phyloP scores from a whole-genome alignment of 345 rosid species.

The Arabidopsis arenosa region DNA sequence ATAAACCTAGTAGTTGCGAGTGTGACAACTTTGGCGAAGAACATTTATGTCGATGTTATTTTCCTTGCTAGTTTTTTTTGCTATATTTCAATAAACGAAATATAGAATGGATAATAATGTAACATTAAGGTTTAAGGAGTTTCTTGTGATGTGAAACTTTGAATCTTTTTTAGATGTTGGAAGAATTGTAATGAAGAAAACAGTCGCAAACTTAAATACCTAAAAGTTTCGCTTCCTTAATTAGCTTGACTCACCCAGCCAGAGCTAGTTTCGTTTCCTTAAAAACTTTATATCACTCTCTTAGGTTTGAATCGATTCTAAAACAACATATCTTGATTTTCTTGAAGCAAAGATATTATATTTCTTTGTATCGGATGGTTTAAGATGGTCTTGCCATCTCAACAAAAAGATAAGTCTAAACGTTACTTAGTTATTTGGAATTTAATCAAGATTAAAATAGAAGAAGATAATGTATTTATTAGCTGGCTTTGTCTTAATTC shows the following conservation, averaged over 20 bases:
- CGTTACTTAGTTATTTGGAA: neutral
- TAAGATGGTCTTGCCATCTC: slow-evolving; percentile 1
- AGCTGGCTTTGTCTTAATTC: slow-evolving; percentile 4
- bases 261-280: neutral
- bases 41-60: slow-evolving; percentile 36
- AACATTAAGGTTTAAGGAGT: neutral
- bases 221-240: neutral
- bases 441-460: neutral
- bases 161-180: neutral
- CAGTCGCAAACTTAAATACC: neutral
- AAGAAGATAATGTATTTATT: neutral
- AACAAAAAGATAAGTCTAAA: too few relatives aligned
- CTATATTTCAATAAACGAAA: neutral
- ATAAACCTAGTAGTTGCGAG: slow-evolving; percentile 18
- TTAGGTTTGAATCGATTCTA: neutral
- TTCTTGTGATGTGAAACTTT: neutral
- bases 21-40: slow-evolving; percentile 30
- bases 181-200: neutral
- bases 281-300: neutral
- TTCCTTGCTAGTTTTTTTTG: slow-evolving; percentile 24
- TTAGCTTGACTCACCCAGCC: too few relatives aligned
- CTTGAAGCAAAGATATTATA: neutral
- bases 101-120: neutral
- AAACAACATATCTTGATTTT: neutral
- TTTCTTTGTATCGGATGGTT: neutral